Base-by-base conservation (phyloP, 257 asterid species). In the Sherardia arvensis region DNA sequence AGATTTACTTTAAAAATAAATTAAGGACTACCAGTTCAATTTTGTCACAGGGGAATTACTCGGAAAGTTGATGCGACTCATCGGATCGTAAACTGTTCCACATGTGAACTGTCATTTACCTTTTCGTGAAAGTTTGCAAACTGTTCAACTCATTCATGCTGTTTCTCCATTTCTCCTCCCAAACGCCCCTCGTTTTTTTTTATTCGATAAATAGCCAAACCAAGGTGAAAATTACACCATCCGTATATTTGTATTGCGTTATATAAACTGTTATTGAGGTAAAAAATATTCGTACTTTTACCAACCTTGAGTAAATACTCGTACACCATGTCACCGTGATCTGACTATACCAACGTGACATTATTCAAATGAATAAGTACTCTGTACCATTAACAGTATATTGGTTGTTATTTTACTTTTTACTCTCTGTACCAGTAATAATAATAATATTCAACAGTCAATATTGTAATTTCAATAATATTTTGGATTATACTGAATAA, bases 61-160 rank as follows among this genome's bases (percentile, higher is more conserved):
- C 20, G 56, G 26, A 49, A 49, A 49, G 56, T 21, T 49, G 27
- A 49, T 49, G 56, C 56, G 56, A 49, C 56, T 26, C 56, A 49
- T 18, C 56, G 20, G 26, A 49, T 49, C 56, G 20, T 15, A 1
- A 5, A 49, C 56, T 49, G 26, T 49, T 7, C 10, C 10, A 49
- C 26, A 21, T 49, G 26, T 18, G 23, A 18, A 2, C 26, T 49
- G 11, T 49, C 23, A 18, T 21, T 18, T 49, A 49, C 56, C 20
- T 49, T 49, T 49, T 5, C 26, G 56, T 49, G 56, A 49, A 18
- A 21, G 4, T 4, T 15, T n/a, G 56, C 26, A 21, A n/a, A 49
- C 56, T 49, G 56, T 49, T 49, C 25, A 15, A 15, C 51, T 43
- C 6, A 43, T 4, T 10, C 5, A 11, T 38, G 18, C 3, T 2